Evolutionary conservation across 2,329 filamentous ascomycete species (phyloP).

Genomic region (Dissoconium aciculare): DNA sequence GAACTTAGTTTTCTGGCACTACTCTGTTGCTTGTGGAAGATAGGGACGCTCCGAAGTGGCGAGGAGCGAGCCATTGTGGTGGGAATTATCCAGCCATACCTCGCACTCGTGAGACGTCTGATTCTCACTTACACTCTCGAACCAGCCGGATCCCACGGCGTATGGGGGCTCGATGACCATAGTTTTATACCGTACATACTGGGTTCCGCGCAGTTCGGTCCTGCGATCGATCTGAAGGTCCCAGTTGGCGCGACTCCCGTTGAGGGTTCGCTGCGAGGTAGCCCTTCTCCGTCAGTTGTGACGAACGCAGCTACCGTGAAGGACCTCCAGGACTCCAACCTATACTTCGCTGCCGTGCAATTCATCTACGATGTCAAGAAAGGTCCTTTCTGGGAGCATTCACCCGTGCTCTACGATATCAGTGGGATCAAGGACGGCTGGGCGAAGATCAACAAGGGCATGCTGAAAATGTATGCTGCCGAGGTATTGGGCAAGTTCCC

Average conservation of each 20-base stretch:
- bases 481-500: slow-evolving; percentile 95
- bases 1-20: slow-evolving; percentile 93
- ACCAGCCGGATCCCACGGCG: slow-evolving; percentile 87
- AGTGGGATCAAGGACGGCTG: slow-evolving; percentile 78
- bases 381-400: slow-evolving; percentile 89
- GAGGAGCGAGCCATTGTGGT: slow-evolving; percentile 69
- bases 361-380: slow-evolving; percentile 97
- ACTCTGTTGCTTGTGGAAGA: slow-evolving; percentile 76
- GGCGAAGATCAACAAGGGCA: slow-evolving; percentile 94
- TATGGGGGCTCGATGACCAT: slow-evolving; percentile 98
- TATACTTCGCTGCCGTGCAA: slow-evolving; percentile 91
- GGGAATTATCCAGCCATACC: slow-evolving; percentile 68
- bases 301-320: slow-evolving; percentile 28
- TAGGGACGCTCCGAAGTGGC: slow-evolving; percentile 58
- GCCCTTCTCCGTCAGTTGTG: slow-evolving; percentile 59
- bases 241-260: slow-evolving; percentile 42
- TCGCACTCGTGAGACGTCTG: slow-evolving; percentile 63
- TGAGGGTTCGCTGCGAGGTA: slow-evolving; percentile 56
- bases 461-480: slow-evolving; percentile 99
- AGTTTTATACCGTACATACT: slow-evolving; percentile 90
- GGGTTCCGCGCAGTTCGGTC: slow-evolving; percentile 76
- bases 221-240: slow-evolving; percentile 50
- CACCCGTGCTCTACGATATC: slow-evolving; percentile 84
- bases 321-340: slow-evolving; percentile 30
- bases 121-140: slow-evolving; percentile 88